Conservation (phyloP, 1,139 yeast genomes). For the Sugiyamaella xylanicola region DNA sequence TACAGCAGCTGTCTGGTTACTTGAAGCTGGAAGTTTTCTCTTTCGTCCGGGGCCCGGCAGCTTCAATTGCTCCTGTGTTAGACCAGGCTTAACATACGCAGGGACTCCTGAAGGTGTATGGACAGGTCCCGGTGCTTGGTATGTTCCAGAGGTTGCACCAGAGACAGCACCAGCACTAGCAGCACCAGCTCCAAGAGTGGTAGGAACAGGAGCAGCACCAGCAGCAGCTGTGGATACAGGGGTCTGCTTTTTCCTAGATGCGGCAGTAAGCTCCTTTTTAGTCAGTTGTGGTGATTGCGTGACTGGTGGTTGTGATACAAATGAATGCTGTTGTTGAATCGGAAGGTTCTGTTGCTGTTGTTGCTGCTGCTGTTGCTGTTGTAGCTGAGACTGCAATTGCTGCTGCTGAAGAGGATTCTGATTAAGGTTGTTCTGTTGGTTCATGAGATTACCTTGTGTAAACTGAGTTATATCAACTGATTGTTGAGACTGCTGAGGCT, state of each 20-base stretch:
- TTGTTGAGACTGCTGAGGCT: conserved; percentile 10
- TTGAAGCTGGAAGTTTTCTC: conserved; percentile 31
- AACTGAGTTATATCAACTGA: conserved; percentile 21
- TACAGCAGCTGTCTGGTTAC: conserved; percentile 27
- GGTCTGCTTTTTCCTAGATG: conserved; percentile 15
- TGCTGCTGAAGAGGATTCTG: conserved; percentile 16
- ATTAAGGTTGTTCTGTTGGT: conserved; percentile 1
- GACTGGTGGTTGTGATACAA: conserved; percentile 13
- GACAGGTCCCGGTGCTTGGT: conserved; percentile 9
- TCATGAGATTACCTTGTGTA: conserved; percentile 6
- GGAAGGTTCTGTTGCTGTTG: conserved; percentile 3
- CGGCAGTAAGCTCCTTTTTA: conserved; percentile 8
- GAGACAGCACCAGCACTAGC: conserved; percentile 35
- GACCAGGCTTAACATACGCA: conserved; percentile 34
- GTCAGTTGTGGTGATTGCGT: conserved; percentile 1
- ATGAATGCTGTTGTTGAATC: conserved; percentile 21
- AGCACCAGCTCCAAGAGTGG: conserved; percentile 18
- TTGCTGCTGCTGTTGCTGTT: conserved; percentile 13
- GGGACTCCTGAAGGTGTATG: conserved; percentile 37
- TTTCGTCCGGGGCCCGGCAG: conserved; percentile 35
- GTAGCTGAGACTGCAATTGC: conserved; percentile 19
- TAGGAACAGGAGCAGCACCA: neutral
- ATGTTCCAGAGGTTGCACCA: conserved; percentile 30
- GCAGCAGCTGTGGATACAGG: neutral
- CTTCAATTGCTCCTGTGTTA: conserved; percentile 38